Evolutionary conservation across 768 basidiomycete genomes (phyloP).

Genomic region (Russula sp.): DNA sequence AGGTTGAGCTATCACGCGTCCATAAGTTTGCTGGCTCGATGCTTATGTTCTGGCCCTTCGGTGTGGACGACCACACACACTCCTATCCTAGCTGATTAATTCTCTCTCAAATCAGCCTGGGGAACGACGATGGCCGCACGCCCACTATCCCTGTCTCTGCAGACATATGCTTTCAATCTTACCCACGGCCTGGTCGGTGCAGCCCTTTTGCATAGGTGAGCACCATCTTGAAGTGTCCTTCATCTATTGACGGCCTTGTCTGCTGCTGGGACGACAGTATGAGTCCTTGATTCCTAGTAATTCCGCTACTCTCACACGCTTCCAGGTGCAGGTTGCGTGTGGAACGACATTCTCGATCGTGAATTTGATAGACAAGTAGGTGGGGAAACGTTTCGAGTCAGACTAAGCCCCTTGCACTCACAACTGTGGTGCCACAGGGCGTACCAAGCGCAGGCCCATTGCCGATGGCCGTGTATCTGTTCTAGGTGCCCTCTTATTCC

Average conservation of each 20-base stretch:
- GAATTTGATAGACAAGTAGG: constrained; percentile 22
- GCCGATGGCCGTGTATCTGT: constrained; percentile 23
- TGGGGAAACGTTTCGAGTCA: neutral
- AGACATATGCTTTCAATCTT: constrained; percentile 3
- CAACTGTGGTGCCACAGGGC: constrained; percentile 5
- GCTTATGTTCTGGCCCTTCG: constrained; percentile 26
- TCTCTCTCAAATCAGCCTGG: constrained; percentile 18
- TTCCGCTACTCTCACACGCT: neutral
- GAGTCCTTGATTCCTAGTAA: neutral
- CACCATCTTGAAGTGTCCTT: neutral
- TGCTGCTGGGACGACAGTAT: neutral
- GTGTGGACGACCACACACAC: neutral
- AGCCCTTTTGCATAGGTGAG: constrained; percentile 7
- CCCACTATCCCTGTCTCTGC: constrained; percentile 14
- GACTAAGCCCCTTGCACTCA: neutral
- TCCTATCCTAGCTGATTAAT: neutral
- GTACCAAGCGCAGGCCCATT: constrained; percentile 25
- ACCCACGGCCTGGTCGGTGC: constrained; percentile 1
- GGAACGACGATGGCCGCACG: constrained; percentile 25
- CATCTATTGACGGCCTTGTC: neutral
- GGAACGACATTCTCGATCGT: constrained; percentile 19
- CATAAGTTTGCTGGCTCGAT: constrained; percentile 25
- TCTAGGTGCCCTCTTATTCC: constrained; percentile 20
- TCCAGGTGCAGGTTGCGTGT: constrained; percentile 13
- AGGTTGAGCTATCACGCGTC: constrained; percentile 25